phyloP scores from a whole-genome alignment of 306 rosid genomes.

The Glycine latifolia region DNA sequence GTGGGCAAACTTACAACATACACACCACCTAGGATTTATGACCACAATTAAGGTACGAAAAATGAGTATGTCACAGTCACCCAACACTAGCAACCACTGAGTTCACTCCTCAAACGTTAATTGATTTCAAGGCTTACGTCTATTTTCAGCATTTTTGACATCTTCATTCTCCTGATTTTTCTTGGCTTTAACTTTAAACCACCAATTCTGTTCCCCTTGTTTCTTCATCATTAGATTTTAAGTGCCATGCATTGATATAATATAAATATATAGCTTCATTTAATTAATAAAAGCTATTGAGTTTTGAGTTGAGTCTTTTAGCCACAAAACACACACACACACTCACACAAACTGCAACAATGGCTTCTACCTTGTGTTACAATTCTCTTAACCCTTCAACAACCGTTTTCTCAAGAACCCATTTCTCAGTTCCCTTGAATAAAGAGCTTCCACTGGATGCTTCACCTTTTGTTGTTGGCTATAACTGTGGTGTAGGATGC shows the following conservation, averaged over 20 bases:
- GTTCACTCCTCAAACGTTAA: neutral
- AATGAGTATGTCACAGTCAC: conserved; percentile 25
- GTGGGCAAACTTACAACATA: conserved; percentile 44
- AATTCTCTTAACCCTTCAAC: conserved; percentile 65
- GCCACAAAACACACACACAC: conserved; percentile 21
- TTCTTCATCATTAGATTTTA: neutral
- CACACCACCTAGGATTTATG: neutral
- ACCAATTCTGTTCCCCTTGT: conserved; percentile 15
- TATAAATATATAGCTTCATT: conserved; percentile 12
- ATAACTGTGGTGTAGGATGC: conserved; percentile 40
- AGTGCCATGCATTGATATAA: neutral
- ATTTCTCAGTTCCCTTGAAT: conserved; percentile 50
- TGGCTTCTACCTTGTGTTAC: conserved; percentile 68
- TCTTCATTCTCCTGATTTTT: conserved; percentile 29
- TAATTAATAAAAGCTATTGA: neutral
- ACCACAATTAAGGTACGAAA: conserved; percentile 39
- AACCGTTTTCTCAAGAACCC: conserved; percentile 60
- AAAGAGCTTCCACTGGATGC: conserved; percentile 57
- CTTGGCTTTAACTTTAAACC: conserved; percentile 19
- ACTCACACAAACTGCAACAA: neutral
- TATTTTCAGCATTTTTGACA: neutral
- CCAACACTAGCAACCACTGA: conserved; percentile 17
- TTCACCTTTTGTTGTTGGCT: conserved; percentile 46
- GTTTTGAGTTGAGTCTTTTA: conserved; percentile 23
- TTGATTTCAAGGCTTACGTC: neutral